These are phyloP conservation scores for Globisporangium paddicum DNA, from an alignment of 352 stramenopile genomes.

Conservation along the genomic window DNA sequence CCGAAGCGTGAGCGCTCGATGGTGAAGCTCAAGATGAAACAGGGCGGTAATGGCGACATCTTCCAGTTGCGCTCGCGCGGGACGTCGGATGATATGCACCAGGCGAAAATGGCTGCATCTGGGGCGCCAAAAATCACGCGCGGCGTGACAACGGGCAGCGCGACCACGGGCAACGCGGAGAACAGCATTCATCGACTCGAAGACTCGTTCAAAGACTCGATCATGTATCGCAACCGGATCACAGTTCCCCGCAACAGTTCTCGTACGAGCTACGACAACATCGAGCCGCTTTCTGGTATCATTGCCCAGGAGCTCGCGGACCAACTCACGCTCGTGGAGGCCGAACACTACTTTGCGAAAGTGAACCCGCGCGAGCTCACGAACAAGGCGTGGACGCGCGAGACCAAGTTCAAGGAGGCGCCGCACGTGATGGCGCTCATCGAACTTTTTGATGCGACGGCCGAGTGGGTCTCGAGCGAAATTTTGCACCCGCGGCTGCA, in stretches of 20 bases:
- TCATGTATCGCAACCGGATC: conserved; percentile 48
- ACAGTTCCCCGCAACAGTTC: conserved; percentile 56
- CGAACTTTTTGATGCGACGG: conserved; percentile 80
- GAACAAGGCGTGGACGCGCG: conserved; percentile 84
- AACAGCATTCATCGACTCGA: conserved; percentile 22
- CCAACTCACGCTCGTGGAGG: conserved; percentile 79
- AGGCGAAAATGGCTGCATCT: conserved; percentile 10
- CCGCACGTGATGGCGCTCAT: conserved; percentile 82
- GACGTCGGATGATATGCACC: background rate
- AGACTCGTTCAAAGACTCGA: conserved; percentile 62
- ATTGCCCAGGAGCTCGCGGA: conserved; percentile 67
- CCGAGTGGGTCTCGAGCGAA: conserved; percentile 86
- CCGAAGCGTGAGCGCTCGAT: conserved; percentile 66
- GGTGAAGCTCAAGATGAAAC: conserved; percentile 57
- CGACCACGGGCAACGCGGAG: too few relatives aligned
- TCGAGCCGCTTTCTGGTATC: conserved; percentile 62
- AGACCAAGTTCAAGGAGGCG: conserved; percentile 75
- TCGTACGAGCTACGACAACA: conserved; percentile 72
- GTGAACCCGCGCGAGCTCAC: conserved; percentile 75
- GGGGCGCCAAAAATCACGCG: conserved; percentile 56
- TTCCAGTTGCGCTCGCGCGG: conserved; percentile 40
- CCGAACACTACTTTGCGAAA: conserved; percentile 65
- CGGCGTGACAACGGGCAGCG: conserved; percentile 61
- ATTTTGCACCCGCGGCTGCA: conserved; percentile 84
- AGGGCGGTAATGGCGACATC: conserved; percentile 41